These are phyloP conservation scores for Irpex lacteus DNA, from an alignment of 1,284 basidiomycete genomes.

Conservation along the genomic window DNA sequence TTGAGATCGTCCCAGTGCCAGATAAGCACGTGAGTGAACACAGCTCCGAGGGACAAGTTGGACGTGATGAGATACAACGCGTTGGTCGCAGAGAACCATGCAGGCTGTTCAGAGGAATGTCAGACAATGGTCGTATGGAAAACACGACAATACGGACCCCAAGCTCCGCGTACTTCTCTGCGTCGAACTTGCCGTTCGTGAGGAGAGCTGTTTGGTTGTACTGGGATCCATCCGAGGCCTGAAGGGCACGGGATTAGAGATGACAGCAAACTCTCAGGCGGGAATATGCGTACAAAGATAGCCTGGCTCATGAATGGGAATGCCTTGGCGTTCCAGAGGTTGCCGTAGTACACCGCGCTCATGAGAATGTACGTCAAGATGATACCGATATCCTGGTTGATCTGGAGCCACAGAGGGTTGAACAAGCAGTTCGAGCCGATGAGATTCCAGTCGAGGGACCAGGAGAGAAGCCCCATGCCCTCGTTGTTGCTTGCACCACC, in stretches of 20 bases:
- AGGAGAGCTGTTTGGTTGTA: constrained; percentile 32
- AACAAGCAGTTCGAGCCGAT: constrained; percentile 29
- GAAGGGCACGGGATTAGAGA: background rate
- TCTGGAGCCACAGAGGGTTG: constrained; percentile 30
- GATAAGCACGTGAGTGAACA: constrained; percentile 27
- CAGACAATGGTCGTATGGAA: background rate
- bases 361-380: constrained; percentile 31
- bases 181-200: constrained; percentile 29
- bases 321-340: constrained; percentile 29
- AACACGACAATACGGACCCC: constrained; percentile 19
- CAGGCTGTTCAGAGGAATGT: constrained; percentile 19
- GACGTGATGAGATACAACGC: constrained; percentile 29
- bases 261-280: background rate
- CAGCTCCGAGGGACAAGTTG: constrained; percentile 30
- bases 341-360: constrained; percentile 31
- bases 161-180: constrained; percentile 25
- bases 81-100: constrained; percentile 30
- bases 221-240: constrained; percentile 27
- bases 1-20: constrained; percentile 39
- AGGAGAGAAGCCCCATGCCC: constrained; percentile 46
- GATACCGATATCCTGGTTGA: constrained; percentile 33
- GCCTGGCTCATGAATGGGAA: constrained; percentile 34
- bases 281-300: constrained; percentile 25
- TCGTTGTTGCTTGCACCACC: constrained; percentile 63
- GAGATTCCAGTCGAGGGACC: constrained; percentile 56